Conservation (phyloP, 2,329 filamentous ascomycete species). For the Akanthomyces muscarius region DNA sequence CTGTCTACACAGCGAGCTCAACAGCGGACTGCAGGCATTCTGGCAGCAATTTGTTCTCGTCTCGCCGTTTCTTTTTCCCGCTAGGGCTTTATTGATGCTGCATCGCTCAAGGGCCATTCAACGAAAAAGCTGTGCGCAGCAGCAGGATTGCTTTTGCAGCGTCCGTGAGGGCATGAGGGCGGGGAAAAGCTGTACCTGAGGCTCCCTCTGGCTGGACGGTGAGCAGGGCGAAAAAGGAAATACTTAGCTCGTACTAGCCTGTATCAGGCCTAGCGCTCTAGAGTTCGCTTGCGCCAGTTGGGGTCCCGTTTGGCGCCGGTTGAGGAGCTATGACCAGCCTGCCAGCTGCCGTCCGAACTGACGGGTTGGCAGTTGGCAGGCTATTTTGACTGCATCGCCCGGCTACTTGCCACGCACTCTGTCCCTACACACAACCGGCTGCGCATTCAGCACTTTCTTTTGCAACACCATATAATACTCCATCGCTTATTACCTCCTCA, state of each 20-base stretch:
- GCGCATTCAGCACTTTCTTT: slow-evolving; percentile 8
- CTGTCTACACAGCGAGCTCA: not conserved
- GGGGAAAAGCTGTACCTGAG: not conserved
- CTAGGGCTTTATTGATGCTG: not conserved
- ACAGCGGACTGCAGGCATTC: not conserved
- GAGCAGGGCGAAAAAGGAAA: slow-evolving; percentile 16
- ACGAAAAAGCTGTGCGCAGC: not conserved
- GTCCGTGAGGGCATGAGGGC: slow-evolving; percentile 1
- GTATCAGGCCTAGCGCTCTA: not conserved
- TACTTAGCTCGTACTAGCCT: not conserved
- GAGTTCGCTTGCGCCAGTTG: slow-evolving; percentile 10
- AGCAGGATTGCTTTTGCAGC: slow-evolving; percentile 14
- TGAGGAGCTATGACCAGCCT: slow-evolving; percentile 15
- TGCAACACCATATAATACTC: not conserved
- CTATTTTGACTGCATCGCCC: slow-evolving; percentile 9
- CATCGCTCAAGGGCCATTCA: not conserved
- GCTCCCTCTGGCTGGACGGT: not conserved
- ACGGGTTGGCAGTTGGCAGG: not conserved
- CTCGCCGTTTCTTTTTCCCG: slow-evolving; percentile 13
- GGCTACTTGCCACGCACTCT: not conserved
- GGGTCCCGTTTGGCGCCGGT: slow-evolving; percentile 2
- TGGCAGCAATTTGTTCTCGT: not conserved
- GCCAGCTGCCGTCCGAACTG: not conserved
- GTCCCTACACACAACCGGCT: not conserved
- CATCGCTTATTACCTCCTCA: not conserved